Conservation (phyloP, 2,329 filamentous ascomycete species). For the Fusarium guadeloupense region DNA sequence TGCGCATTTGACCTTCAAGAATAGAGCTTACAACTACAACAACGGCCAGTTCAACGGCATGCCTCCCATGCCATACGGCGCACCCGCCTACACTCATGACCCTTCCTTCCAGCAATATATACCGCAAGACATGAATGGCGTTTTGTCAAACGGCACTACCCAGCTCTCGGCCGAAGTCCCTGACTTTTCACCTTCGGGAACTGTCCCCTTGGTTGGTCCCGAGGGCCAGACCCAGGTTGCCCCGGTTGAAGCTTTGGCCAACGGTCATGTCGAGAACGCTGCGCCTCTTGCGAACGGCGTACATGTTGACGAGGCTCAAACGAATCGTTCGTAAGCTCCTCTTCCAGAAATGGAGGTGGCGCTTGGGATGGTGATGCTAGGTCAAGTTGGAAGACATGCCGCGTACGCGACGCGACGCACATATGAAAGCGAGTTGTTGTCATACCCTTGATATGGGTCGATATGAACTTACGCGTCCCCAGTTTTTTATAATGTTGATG, state of each 20-base stretch:
- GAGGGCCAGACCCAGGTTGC: slow-evolving; percentile 17
- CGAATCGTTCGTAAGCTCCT: slow-evolving; percentile 26
- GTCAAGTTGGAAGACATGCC: slow-evolving; percentile 7
- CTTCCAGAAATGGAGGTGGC: slow-evolving; percentile 7
- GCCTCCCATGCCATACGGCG: slow-evolving; percentile 46
- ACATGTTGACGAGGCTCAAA: slow-evolving; percentile 33
- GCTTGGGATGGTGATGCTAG: slow-evolving; percentile 9
- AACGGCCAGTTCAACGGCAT: slow-evolving; percentile 47
- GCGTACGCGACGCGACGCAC: slow-evolving; percentile 6
- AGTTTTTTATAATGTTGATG: slow-evolving; percentile 35
- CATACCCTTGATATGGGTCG: slow-evolving; percentile 16
- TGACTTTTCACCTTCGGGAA: slow-evolving; percentile 51
- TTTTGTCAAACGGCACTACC: slow-evolving; percentile 40
- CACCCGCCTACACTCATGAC: slow-evolving; percentile 45
- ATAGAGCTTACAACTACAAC: slow-evolving; percentile 43
- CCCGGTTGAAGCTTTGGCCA: slow-evolving; percentile 26
- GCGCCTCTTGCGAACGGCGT: slow-evolving; percentile 43
- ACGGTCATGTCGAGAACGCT: slow-evolving; percentile 34
- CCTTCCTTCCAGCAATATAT: slow-evolving; percentile 45
- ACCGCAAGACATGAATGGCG: slow-evolving; percentile 51
- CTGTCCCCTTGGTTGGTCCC: slow-evolving; percentile 22
- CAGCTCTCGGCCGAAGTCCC: slow-evolving; percentile 53
- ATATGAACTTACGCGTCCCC: slow-evolving; percentile 33
- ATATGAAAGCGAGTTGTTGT: slow-evolving; percentile 12
- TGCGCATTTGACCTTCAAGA: slow-evolving; percentile 51